These are phyloP conservation scores for Geotrichum citri-aurantii DNA, from an alignment of 1,139 yeast genomes.

Conservation along the genomic window DNA sequence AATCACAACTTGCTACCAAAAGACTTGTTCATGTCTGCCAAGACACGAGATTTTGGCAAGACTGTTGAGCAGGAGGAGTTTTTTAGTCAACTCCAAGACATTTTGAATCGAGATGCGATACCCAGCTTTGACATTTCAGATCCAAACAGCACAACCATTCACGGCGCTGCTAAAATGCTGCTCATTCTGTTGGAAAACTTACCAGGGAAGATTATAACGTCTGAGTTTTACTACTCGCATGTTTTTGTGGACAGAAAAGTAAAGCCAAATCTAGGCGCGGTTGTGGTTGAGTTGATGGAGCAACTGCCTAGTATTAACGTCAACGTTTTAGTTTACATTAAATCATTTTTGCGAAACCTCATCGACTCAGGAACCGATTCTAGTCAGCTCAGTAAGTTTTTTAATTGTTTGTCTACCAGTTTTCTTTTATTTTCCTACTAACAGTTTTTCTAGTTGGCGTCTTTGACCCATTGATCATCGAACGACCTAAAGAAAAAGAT, in stretches of 20 bases:
- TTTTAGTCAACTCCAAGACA: neutral
- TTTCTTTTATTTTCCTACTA: neutral
- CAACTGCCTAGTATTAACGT: constrained; percentile 38
- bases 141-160: constrained; percentile 18
- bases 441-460: neutral
- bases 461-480: constrained; percentile 8
- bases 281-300: constrained; percentile 31
- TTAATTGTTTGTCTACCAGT: neutral
- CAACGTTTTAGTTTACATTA: constrained; percentile 39
- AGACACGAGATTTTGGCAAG: constrained; percentile 6
- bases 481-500: constrained; percentile 1
- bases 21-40: neutral
- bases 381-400: constrained; percentile 1
- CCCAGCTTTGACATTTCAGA: neutral
- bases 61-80: neutral
- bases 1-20: constrained; percentile 2
- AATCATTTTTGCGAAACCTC: constrained; percentile 34
- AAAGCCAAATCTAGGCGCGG: neutral
- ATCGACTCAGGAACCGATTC: neutral
- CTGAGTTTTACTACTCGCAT: constrained; percentile 28
- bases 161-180: constrained; percentile 33
- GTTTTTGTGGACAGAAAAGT: constrained; percentile 5
- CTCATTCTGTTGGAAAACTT: constrained; percentile 35
- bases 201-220: constrained; percentile 40
- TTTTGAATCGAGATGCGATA: neutral